These are phyloP conservation scores for Rhodamnia rubescens DNA, from an alignment of 345 rosid genomes.

Conservation along the genomic window DNA sequence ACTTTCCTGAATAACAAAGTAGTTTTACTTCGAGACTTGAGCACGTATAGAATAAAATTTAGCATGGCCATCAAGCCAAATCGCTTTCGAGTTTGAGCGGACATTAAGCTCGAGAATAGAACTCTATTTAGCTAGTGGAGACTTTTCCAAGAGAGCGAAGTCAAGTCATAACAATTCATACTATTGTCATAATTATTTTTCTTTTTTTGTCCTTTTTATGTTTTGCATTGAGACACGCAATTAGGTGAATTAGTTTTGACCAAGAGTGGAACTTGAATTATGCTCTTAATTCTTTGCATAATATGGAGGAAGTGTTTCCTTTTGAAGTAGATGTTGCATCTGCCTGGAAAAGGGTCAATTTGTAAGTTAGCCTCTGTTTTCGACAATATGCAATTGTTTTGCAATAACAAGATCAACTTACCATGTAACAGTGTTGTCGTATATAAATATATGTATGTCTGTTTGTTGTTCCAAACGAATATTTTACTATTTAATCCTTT, in stretches of 20 bases:
- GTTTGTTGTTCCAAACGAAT: too few relatives aligned
- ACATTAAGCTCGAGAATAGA: too few relatives aligned
- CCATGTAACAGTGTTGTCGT: too few relatives aligned
- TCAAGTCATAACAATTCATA: fast-evolving
- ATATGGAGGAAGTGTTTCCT: not conserved
- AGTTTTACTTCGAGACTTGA: not conserved
- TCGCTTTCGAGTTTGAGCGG: fast-evolving
- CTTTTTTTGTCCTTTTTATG: not conserved
- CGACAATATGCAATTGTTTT: not conserved
- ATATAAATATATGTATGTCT: too few relatives aligned
- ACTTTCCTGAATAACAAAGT: too few relatives aligned
- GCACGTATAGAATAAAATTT: not conserved
- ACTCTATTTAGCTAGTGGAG: fast-evolving
- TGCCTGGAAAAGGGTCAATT: not conserved
- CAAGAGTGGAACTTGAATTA: not conserved
- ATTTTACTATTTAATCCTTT: not conserved
- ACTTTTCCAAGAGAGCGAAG: not conserved
- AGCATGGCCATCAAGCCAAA: fast-evolving
- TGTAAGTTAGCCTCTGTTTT: not conserved
- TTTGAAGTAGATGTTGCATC: not conserved
- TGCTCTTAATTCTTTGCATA: not conserved
- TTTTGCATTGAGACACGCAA: not conserved
- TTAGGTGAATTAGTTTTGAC: not conserved
- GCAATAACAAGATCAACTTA: not conserved
- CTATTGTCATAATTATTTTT: not conserved